phyloP scores from a whole-genome alignment of 2,329 filamentous ascomycete genomes.

The Pseudocercospora crystallina region DNA sequence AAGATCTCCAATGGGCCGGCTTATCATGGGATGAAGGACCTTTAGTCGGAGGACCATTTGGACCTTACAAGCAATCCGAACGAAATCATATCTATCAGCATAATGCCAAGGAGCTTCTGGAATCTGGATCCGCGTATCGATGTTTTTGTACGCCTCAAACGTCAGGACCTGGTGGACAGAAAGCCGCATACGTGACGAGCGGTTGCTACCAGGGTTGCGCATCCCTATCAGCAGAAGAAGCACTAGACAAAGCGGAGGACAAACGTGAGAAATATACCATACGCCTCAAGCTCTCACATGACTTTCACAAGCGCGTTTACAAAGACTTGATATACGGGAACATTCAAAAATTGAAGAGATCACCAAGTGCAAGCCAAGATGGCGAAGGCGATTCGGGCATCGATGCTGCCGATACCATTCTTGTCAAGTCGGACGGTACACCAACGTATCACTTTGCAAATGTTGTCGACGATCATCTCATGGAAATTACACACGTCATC shows the following conservation, averaged over 20 bases:
- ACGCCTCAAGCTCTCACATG: slow-evolving; percentile 66
- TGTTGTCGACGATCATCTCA: slow-evolving; percentile 91
- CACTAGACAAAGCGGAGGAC: slow-evolving; percentile 63
- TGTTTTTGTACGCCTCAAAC: slow-evolving; percentile 75
- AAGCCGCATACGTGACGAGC: slow-evolving; percentile 60
- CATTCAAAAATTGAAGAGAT: slow-evolving; percentile 48
- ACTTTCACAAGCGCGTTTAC: slow-evolving; percentile 59
- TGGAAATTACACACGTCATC: slow-evolving; percentile 95
- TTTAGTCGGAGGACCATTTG: slow-evolving; percentile 73
- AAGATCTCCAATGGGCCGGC: slow-evolving; percentile 85
- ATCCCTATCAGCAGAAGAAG: slow-evolving; percentile 64
- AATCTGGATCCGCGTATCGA: slow-evolving; percentile 75
- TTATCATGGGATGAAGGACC: slow-evolving; percentile 95
- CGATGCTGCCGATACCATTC: slow-evolving; percentile 76
- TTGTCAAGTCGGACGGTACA: slow-evolving; percentile 86
- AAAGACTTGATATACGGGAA: slow-evolving; percentile 77
- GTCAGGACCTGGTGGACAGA: slow-evolving; percentile 51
- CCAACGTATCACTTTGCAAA: slow-evolving; percentile 98
- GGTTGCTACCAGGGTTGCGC: slow-evolving; percentile 73
- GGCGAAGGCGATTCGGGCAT: slow-evolving; percentile 36
- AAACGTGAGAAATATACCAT: slow-evolving; percentile 73
- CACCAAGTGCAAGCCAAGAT: slow-evolving; percentile 27
- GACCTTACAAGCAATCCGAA: slow-evolving; percentile 88
- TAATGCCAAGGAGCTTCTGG: slow-evolving; percentile 68
- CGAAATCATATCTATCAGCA: slow-evolving; percentile 70